Evolutionary conservation across 345 rosid species (phyloP).

Genomic region (Ceriops tagal): DNA sequence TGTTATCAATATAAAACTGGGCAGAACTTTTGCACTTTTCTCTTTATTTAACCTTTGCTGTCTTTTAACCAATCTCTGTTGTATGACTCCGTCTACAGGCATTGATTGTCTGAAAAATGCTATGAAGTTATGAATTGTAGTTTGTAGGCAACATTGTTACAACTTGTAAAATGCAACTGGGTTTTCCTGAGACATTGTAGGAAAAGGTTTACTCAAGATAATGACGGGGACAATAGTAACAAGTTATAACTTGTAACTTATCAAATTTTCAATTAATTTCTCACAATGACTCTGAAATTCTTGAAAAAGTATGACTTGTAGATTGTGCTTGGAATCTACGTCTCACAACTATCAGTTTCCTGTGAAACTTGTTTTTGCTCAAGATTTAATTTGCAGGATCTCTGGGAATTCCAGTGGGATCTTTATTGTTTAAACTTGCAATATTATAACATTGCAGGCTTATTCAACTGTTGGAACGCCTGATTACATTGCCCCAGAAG

Average conservation of each 20-base stretch:
- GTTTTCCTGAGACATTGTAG: too few relatives aligned
- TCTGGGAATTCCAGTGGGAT: conserved; percentile 3
- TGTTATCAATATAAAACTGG: not conserved
- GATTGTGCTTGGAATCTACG: too few relatives aligned
- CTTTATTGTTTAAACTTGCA: conserved; percentile 13
- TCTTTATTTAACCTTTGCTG: not conserved
- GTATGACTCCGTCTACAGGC: not conserved
- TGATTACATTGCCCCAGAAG: conserved; percentile 36
- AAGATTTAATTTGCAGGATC: not conserved
- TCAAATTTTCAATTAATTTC: too few relatives aligned
- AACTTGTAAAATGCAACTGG: too few relatives aligned
- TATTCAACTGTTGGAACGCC: conserved; percentile 33
- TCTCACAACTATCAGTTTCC: not conserved
- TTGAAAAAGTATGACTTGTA: too few relatives aligned
- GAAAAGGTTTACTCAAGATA: too few relatives aligned
- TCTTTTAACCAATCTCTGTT: not conserved
- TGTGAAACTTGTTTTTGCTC: conserved; percentile 5
- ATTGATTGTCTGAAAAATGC: conserved; percentile 5
- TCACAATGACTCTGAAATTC: too few relatives aligned
- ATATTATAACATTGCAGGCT: conserved; percentile 21
- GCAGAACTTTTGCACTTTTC: not conserved
- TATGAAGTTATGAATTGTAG: not conserved
- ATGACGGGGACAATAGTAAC: too few relatives aligned
- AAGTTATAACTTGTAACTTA: too few relatives aligned
- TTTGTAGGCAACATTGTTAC: too few relatives aligned